Evolutionary conservation across 345 rosid species (phyloP), one percentile per base, ranked within the genome.

Genomic region (Garcia nutans): DNA sequence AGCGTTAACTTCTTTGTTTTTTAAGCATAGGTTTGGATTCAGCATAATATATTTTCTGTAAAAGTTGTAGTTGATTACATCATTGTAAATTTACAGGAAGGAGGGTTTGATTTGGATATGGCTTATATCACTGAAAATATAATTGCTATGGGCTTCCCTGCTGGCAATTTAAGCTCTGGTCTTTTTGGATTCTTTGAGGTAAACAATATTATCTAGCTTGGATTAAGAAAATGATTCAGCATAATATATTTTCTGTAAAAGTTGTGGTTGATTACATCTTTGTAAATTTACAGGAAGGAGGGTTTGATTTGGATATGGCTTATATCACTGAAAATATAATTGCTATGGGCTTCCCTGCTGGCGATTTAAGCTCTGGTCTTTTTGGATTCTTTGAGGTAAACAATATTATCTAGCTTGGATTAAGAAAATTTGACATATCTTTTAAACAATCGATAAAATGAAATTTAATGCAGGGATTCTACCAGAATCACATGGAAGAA

Each of bases 81-180:
- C 57, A 3, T 59, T 3, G 59, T 28, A 12, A 47, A 45, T 73
- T 50, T 54, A 13, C 67, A 80, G 83, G 83, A 80, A 22, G 83
- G 80, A 50, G 83, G 74, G 10, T 80, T 72, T 69, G 83, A 67
- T 75, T 78, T 88, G 84, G 92, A 88, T 71, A 83, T 88, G 83
- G 73, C 80, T 60, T 80, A 80, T 71, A 67, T 80, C 24, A 80
- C 83, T 67, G 83, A 80, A 79, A 80, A 80, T 41, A 68, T 80
- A 33, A 80, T 80, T 72, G 83, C 83, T 52, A 80, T 80, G 83
- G 83, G 83, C n/a, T 80, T 80, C 59, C 83, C 83, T 24, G 83
- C 83, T 59, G 83, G 83, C 57, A 80, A 80, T 61, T 26, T 80
- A n/a, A 80, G 83, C 76, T 80, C 83, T 60, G 83, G 83, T 15